These are phyloP conservation scores for Scheffersomyces spartinae DNA, from an alignment of 805 yeast species.

Conservation along the genomic window DNA sequence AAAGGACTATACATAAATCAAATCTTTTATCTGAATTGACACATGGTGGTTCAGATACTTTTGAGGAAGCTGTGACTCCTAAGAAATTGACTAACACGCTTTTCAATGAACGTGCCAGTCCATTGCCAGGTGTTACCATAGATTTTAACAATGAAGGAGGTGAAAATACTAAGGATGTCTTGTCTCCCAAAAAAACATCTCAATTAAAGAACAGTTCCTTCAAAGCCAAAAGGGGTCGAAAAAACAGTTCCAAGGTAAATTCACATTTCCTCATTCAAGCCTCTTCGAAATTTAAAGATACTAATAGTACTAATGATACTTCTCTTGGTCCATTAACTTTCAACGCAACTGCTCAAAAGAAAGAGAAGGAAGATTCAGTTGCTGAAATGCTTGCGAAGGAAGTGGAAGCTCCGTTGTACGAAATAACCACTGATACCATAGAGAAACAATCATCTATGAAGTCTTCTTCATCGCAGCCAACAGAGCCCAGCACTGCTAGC, in stretches of 20 bases:
- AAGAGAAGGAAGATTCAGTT: conserved; percentile 9
- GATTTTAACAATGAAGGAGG: conserved; percentile 8
- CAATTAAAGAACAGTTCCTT: conserved; percentile 7
- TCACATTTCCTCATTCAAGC: conserved; percentile 5
- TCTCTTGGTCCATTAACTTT: conserved; percentile 4
- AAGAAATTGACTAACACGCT: conserved; percentile 6
- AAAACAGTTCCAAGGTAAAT: conserved; percentile 16
- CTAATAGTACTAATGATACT: conserved; percentile 1
- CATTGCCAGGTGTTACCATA: conserved; percentile 20
- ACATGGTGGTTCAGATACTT: conserved; percentile 12
- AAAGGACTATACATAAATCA: conserved; percentile 16
- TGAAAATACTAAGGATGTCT: no score
- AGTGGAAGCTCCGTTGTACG: conserved; percentile 44
- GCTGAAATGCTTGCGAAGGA: conserved; percentile 29
- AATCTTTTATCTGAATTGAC: conserved; percentile 34
- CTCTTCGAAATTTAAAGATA: conserved; percentile 1
- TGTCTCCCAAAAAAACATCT: conserved; percentile 2
- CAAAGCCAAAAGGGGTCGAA: conserved; percentile 20
- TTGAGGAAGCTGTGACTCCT: conserved; percentile 1
- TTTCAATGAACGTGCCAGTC: conserved; percentile 17
- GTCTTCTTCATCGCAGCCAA: conserved; percentile 8
- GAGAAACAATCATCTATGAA: conserved; percentile 6
- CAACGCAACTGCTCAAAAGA: conserved; percentile 3
- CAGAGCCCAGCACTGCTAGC: conserved; percentile 1
- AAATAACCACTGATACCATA: conserved; percentile 11